phyloP scores from a whole-genome alignment of 1,284 basidiomycete genomes.

The Cystobasidium slooffiae region DNA sequence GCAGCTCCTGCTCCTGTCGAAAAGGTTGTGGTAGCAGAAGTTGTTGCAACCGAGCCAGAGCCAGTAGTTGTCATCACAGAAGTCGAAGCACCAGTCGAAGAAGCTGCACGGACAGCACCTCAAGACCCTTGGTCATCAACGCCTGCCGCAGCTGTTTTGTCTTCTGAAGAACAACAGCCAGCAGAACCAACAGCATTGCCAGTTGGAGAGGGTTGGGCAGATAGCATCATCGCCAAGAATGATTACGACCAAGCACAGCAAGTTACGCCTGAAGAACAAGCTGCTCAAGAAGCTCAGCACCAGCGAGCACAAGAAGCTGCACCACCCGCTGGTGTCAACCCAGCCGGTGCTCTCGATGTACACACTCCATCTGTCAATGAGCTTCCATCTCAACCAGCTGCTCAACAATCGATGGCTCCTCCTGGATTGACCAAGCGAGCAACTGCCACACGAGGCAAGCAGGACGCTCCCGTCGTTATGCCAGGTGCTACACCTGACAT shows the following conservation, averaged over 20 bases:
- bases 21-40: constrained; percentile 2
- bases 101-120: constrained; percentile 29
- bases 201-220: constrained; percentile 53
- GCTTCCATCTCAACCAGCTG: constrained; percentile 11
- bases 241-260: constrained; percentile 47
- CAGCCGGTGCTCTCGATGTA: constrained; percentile 52
- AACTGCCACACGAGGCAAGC: constrained; percentile 12
- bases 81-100: neutral
- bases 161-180: neutral
- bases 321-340: constrained; percentile 44
- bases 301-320: constrained; percentile 37
- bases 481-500: constrained; percentile 29
- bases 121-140: constrained; percentile 53
- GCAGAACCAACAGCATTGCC: constrained; percentile 54
- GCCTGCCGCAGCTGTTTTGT: constrained; percentile 28
- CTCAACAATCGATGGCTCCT: constrained; percentile 6
- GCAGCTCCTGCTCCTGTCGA: constrained; percentile 18
- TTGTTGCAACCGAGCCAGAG: constrained; percentile 4
- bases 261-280: neutral
- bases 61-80: constrained; percentile 15
- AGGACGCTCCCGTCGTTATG: constrained; percentile 43
- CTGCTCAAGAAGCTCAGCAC: constrained; percentile 29
- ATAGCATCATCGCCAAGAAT: constrained; percentile 47
- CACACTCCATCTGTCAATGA: constrained; percentile 36
- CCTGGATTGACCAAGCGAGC: constrained; percentile 35